A percentile compares a stretch with the other conserved stretches of the same genome.
Evolutionary conservation across 331 rosid genomes (phyloP).

Genomic region (Prunus yedoensis): DNA sequence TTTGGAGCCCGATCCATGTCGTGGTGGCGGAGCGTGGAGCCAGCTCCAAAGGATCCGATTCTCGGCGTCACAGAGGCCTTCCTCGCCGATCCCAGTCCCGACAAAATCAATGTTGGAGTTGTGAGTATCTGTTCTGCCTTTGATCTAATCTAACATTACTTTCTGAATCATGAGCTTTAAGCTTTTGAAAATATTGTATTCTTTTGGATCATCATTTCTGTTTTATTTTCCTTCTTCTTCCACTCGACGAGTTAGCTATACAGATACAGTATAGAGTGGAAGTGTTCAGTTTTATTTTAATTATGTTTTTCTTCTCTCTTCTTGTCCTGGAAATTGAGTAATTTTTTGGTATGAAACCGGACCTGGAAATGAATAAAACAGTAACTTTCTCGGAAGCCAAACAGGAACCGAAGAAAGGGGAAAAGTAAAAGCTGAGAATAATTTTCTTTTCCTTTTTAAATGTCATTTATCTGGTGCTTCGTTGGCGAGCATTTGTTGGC

Average conservation of each 20-base stretch:
- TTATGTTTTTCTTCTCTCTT: too few species aligned
- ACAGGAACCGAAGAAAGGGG: not conserved
- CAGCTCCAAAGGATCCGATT: constrained; percentile 92
- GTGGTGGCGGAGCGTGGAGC: constrained; percentile 80
- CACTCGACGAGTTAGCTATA: not conserved
- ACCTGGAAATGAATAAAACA: not conserved
- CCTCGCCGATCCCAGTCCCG: constrained; percentile 85
- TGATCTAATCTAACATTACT: too few species aligned
- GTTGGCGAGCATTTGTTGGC: not conserved
- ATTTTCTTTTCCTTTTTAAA: not conserved
- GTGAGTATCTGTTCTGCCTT: constrained; percentile 45
- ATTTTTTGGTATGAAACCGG: not conserved
- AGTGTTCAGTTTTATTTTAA: not conserved
- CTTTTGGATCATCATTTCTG: too few species aligned
- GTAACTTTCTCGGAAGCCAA: constrained; percentile 9
- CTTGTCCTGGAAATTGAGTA: not conserved
- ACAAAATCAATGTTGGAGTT: constrained; percentile 92
- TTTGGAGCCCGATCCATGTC: constrained; percentile 65
- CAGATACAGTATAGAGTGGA: not conserved
- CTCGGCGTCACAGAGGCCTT: constrained; percentile 97
- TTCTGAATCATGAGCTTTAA: too few species aligned
- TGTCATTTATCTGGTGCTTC: too few species aligned
- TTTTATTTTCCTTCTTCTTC: too few species aligned
- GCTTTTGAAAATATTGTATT: too few species aligned
- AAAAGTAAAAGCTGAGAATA: not conserved